Conservation (phyloP, 768 basidiomycete species). For the Hypholoma fasciculare region DNA sequence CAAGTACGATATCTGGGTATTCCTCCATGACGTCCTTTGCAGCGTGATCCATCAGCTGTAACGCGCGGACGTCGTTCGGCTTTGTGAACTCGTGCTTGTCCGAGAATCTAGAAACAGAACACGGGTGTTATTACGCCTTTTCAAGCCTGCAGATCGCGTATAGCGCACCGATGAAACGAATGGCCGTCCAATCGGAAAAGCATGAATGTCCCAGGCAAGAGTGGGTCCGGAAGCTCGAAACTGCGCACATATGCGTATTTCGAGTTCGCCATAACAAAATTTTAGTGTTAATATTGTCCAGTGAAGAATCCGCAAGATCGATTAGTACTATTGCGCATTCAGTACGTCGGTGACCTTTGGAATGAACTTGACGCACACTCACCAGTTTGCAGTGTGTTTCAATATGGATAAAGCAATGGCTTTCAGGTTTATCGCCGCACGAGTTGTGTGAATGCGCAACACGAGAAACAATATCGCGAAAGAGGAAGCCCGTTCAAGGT, state of each 20-base stretch:
- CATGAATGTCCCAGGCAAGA: conserved; percentile 83
- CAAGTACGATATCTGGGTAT: conserved; percentile 82
- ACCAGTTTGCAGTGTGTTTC: too few species aligned
- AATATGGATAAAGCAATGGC: too few species aligned
- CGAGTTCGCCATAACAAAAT: conserved; percentile 78
- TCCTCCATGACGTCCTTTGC: conserved; percentile 81
- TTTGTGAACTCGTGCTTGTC: conserved; percentile 82
- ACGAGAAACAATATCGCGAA: too few species aligned
- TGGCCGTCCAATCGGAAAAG: conserved; percentile 91
- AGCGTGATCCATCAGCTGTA: conserved; percentile 90
- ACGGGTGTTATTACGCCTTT: background rate
- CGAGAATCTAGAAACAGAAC: conserved; percentile 62
- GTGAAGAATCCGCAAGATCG: too few species aligned
- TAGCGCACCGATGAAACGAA: conserved; percentile 80
- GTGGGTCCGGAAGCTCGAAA: conserved; percentile 86
- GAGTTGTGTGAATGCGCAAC: too few species aligned
- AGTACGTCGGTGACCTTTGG: too few species aligned
- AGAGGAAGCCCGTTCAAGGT: too few species aligned
- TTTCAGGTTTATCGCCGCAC: too few species aligned
- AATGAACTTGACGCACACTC: too few species aligned
- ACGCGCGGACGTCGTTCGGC: conserved; percentile 87
- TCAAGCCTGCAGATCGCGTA: background rate
- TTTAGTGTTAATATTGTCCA: too few species aligned
- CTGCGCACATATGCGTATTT: conserved; percentile 87
- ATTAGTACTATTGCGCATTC: too few species aligned